Evolutionary conservation across 1,284 basidiomycete species (phyloP).

Genomic region (Pseudozyma pruni): DNA sequence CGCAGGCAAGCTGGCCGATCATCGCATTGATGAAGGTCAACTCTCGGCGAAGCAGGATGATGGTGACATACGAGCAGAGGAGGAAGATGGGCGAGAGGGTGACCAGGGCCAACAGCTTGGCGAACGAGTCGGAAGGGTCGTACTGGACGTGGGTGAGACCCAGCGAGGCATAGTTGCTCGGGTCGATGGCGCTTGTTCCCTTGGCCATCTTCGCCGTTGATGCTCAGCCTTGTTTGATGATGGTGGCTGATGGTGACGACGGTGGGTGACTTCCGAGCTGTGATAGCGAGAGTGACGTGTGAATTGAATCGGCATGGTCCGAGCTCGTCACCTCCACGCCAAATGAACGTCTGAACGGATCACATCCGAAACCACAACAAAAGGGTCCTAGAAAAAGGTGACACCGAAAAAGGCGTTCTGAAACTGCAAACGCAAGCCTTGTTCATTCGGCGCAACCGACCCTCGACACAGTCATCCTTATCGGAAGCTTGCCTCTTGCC

Average conservation of each 20-base stretch:
- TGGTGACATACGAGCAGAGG: slow-evolving; percentile 75
- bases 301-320: slow-evolving; percentile 16
- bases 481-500: too few species aligned
- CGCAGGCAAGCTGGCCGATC: slow-evolving; percentile 80
- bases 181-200: slow-evolving; percentile 50
- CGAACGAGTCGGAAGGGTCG: slow-evolving; percentile 52
- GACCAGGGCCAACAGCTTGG: slow-evolving; percentile 56
- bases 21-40: slow-evolving; percentile 82
- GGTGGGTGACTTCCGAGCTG: background rate
- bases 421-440: background rate
- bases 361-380: slow-evolving; percentile 8
- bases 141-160: slow-evolving; percentile 64
- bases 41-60: slow-evolving; percentile 81
- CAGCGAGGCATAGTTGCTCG: slow-evolving; percentile 53
- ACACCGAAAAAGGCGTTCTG: background rate
- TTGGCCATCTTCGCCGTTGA: slow-evolving; percentile 19
- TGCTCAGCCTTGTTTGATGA: background rate
- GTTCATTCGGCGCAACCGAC: slow-evolving; percentile 12
- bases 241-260: background rate
- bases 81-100: slow-evolving; percentile 65
- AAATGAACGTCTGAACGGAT: background rate
- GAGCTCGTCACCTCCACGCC: slow-evolving; percentile 15
- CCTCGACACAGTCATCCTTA: background rate
- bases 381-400: background rate
- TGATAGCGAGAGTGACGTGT: background rate